phyloP scores from a whole-genome alignment of 2,329 filamentous ascomycete species.

The Trichocomaceae sp. region DNA sequence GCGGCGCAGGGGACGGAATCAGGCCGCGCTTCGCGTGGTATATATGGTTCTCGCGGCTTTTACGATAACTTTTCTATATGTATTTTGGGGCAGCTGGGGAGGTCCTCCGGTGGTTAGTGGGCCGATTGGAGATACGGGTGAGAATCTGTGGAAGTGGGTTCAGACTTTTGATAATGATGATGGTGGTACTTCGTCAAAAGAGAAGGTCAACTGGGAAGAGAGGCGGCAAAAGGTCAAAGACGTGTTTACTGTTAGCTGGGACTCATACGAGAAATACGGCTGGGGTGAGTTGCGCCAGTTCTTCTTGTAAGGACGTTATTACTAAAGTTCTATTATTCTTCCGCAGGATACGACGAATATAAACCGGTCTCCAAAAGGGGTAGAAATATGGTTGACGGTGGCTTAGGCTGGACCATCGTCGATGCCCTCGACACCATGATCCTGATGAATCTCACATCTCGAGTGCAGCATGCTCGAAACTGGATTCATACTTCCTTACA shows the following conservation, averaged over 20 bases:
- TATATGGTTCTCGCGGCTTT: constrained; percentile 51
- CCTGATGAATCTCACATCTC: constrained; percentile 90
- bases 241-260: constrained; percentile 86
- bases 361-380: constrained; percentile 74
- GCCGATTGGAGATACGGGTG: constrained; percentile 29
- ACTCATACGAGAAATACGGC: constrained; percentile 82
- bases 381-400: constrained; percentile 76
- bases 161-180: constrained; percentile 39
- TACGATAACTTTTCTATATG: constrained; percentile 54
- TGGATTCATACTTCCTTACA: constrained; percentile 78
- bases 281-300: constrained; percentile 63
- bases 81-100: constrained; percentile 39
- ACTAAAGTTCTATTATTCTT: constrained; percentile 20
- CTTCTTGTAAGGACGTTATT: neutral
- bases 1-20: constrained; percentile 50
- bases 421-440: constrained; percentile 95
- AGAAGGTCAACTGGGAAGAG: constrained; percentile 62
- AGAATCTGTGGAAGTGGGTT: constrained; percentile 52
- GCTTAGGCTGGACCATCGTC: constrained; percentile 96
- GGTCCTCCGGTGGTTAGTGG: constrained; percentile 18
- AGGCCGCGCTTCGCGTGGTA: constrained; percentile 60
- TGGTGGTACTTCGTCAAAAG: constrained; percentile 17
- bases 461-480: constrained; percentile 74
- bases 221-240: constrained; percentile 77
- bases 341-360: constrained; percentile 61